Conservation (phyloP, 495 filamentous ascomycete genomes). For the Oidiodendron maius region DNA sequence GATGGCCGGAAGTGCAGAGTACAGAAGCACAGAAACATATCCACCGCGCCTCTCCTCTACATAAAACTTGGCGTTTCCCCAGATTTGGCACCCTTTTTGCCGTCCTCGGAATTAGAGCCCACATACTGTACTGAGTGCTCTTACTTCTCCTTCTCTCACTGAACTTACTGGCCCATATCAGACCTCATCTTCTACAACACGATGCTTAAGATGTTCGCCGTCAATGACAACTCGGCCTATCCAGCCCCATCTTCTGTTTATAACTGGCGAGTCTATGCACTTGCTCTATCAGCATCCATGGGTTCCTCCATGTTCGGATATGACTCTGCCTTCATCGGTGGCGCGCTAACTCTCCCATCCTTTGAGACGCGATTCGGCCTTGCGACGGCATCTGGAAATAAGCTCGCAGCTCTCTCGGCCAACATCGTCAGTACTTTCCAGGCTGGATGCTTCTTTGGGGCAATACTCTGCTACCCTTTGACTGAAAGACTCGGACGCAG, state of each 20-base stretch:
- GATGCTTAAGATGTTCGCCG: too few species aligned
- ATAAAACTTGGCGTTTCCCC: too few species aligned
- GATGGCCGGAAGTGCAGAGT: too few species aligned
- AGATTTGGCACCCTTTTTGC: too few species aligned
- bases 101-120: too few species aligned
- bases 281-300: slow-evolving; percentile 13
- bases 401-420: neutral
- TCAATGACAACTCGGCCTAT: too few species aligned
- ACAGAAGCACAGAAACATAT: too few species aligned
- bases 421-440: slow-evolving; percentile 18
- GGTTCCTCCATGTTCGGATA: slow-evolving; percentile 21
- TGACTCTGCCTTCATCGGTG: slow-evolving; percentile 3
- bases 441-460: slow-evolving; percentile 14
- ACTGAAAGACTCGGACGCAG: slow-evolving; percentile 8
- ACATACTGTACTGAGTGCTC: too few species aligned
- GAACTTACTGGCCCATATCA: too few species aligned
- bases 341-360: neutral
- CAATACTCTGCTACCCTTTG: neutral
- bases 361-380: slow-evolving; percentile 4
- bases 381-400: neutral
- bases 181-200: too few species aligned
- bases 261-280: slow-evolving; percentile 11
- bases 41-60: too few species aligned
- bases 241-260: slow-evolving; percentile 13
- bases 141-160: too few species aligned